Evolutionary conservation across 495 filamentous ascomycete genomes (phyloP).

Genomic region (Podospora appendiculata): DNA sequence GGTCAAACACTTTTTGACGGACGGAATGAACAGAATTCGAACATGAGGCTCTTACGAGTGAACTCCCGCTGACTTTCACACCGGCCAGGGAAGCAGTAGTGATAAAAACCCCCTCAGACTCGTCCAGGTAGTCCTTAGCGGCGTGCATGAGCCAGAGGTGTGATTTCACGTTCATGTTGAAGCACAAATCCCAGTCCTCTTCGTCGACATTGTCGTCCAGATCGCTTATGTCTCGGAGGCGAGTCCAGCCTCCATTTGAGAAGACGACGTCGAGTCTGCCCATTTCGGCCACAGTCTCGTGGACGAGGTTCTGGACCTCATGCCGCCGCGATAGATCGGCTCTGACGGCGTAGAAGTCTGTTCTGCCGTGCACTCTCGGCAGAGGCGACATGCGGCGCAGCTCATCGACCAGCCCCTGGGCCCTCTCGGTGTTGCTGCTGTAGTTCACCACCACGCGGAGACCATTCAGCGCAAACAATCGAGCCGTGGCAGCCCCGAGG

Average conservation of each 20-base stretch:
- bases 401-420: constrained; percentile 35
- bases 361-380: neutral
- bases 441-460: constrained; percentile 49
- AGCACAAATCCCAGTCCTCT: constrained; percentile 50
- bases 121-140: constrained; percentile 36
- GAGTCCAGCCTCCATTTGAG: constrained; percentile 52
- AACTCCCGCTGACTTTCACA: constrained; percentile 43
- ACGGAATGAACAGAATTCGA: neutral
- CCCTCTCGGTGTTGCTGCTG: constrained; percentile 34
- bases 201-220: constrained; percentile 49
- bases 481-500: constrained; percentile 47
- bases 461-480: constrained; percentile 38
- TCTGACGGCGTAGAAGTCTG: constrained; percentile 32
- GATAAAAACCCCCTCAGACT: constrained; percentile 45
- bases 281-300: constrained; percentile 33
- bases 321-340: constrained; percentile 41
- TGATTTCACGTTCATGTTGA: constrained; percentile 51
- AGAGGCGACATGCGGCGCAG: constrained; percentile 19
- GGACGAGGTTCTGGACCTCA: constrained; percentile 36
- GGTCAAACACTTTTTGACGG: no score
- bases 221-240: constrained; percentile 38
- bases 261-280: constrained; percentile 47
- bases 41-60: constrained; percentile 25
- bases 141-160: constrained; percentile 50
- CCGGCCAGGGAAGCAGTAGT: constrained; percentile 46